Base-by-base conservation (phyloP, 306 rosid species). In the Sicyos baderoa region DNA sequence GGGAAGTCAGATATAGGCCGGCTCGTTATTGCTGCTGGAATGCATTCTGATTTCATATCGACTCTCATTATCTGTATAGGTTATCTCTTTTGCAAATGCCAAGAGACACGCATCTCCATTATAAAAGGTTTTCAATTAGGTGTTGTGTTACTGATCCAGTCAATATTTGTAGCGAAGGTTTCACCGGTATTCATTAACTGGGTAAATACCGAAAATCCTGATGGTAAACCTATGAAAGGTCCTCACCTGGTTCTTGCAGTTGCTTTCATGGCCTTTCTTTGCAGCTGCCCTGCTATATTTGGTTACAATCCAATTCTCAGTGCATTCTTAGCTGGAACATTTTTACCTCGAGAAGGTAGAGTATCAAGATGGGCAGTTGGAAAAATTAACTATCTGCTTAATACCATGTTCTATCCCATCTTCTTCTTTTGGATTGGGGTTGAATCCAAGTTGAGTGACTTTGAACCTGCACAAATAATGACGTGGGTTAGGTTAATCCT, bases 191-290 rank as follows among this genome's bases (percentile, higher is more conserved):
- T 90, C 27, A 82, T 93, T 85, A 84, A 66, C 7, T 93, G 97
- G 99, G 94, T 90, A 54, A 85, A 93, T 78, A 88, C 86, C 23
- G 99, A 93, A 68, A 93, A 90, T 50, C 99, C 99, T 0, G 90
- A 90, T 73, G 99, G 99, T 18, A 90, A 76, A 75, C 94, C 96
- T 16, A 76, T 93, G 86, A 93, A 93, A 76, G 99, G 88, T 3
- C 75, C 99, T 49, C 99, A 93, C 54, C 50, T 93, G 55, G 91
- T 93, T 50, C 79, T 93, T 27, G 78, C 97, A 27, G 16, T 90
- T 54, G 99, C 99, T 55, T 90, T 86, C 80, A 84, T 93, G 83
- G 90, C 82, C 32, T 73, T 90, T 25, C 64, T 79, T 22, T 82
- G 90, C 61, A 68, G 82, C 68, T 83, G 84, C 52, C 82, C 99